Conservation (phyloP, 106 monocot genomes). For the Amphibolis antarctica region DNA sequence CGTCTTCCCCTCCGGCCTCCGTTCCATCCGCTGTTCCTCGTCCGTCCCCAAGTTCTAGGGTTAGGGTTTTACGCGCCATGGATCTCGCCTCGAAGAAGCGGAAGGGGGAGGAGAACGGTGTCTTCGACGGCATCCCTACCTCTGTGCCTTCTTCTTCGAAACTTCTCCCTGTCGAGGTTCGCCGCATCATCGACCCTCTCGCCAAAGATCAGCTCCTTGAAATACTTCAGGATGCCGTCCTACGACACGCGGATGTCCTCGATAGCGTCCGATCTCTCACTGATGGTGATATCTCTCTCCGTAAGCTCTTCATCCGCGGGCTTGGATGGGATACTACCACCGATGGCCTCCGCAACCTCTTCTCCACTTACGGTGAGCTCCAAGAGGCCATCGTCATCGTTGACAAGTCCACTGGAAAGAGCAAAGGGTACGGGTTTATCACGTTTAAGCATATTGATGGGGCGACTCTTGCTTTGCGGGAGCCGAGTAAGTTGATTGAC, state of each 20-base stretch:
- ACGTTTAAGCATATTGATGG: slow-evolving; percentile 63
- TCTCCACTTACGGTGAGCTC: slow-evolving; percentile 66
- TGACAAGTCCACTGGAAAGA: slow-evolving; percentile 70
- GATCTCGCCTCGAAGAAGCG: slow-evolving; percentile 71
- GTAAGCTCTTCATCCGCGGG: slow-evolving; percentile 96
- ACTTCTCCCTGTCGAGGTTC: slow-evolving; percentile 42
- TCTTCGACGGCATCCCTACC: background rate
- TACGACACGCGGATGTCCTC: slow-evolving; percentile 31
- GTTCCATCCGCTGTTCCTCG: background rate
- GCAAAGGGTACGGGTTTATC: slow-evolving; percentile 89
- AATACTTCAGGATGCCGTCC: slow-evolving; percentile 37
- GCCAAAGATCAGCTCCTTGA: slow-evolving; percentile 56
- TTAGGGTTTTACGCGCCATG: slow-evolving; percentile 48
- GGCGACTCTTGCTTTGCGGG: slow-evolving; percentile 64
- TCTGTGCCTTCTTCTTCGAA: background rate
- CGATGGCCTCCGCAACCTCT: slow-evolving; percentile 51
- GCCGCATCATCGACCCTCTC: slow-evolving; percentile 44
- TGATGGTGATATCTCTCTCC: slow-evolving; percentile 38
- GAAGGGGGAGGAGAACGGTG: slow-evolving; percentile 70
- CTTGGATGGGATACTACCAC: slow-evolving; percentile 87
- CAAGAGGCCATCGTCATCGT: slow-evolving; percentile 73
- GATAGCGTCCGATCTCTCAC: slow-evolving; percentile 41
- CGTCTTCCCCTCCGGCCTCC: background rate
- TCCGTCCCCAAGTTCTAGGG: background rate
- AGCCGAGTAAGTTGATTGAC: slow-evolving; percentile 84